phyloP scores from a whole-genome alignment of 805 yeast genomes.

The Lachancea cidri region DNA sequence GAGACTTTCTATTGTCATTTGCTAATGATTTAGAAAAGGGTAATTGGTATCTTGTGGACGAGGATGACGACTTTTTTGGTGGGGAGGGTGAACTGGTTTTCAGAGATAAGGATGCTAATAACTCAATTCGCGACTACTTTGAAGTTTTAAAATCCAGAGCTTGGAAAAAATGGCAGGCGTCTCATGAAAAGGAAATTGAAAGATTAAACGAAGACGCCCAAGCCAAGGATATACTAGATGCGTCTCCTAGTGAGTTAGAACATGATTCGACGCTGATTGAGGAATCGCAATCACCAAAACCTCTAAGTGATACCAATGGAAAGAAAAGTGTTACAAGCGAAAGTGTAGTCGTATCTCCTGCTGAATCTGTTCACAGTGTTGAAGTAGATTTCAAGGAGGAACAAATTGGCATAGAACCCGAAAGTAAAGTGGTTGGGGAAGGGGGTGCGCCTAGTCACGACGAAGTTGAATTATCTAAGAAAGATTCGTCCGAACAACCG shows the following conservation, averaged over 20 bases:
- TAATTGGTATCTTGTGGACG: slow-evolving; percentile 65
- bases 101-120: slow-evolving; percentile 52
- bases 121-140: slow-evolving; percentile 40
- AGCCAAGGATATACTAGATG: not conserved
- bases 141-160: slow-evolving; percentile 26
- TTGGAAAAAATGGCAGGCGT: not conserved
- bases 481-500: slow-evolving; percentile 7
- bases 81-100: slow-evolving; percentile 72
- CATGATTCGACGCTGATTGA: not conserved
- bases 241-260: not conserved
- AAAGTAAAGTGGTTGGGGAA: not conserved
- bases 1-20: slow-evolving; percentile 74
- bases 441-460: slow-evolving; percentile 12
- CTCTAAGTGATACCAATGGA: not conserved
- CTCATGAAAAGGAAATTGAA: not conserved
- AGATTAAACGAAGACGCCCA: not conserved
- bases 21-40: slow-evolving; percentile 87
- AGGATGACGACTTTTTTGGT: slow-evolving; percentile 59
- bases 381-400: slow-evolving; percentile 4
- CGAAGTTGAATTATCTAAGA: slow-evolving; percentile 7
- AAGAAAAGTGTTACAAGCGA: not conserved
- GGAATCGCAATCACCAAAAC: not conserved
- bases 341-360: not conserved
- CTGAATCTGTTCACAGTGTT: not conserved
- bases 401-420: slow-evolving; percentile 7